Base-by-base conservation (phyloP, 371 early-diverging fungal genomes). In the Mucor mucedo region DNA sequence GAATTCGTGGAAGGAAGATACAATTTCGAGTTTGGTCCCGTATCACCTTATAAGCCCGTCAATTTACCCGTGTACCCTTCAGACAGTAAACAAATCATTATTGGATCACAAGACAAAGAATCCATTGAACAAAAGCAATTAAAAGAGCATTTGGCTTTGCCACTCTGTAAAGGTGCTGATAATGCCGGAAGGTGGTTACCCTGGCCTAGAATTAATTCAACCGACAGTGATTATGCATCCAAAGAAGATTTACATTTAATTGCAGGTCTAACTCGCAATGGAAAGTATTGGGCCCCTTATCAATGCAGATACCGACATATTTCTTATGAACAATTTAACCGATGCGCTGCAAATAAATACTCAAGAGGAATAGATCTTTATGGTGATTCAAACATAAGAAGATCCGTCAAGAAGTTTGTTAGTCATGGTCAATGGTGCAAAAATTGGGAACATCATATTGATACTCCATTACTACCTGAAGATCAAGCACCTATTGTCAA, bases 321-420 rank as follows among this genome's bases (percentile, higher is more conserved):
- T 5, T 60, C 68, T 13, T 80, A 85, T 54, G 61, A 64, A 27
- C 69, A 74, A 3, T 80, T 82, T 58, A 71, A 69, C 11, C 55
- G 62, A 5, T 85, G 85, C 55, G 60, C 77, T 6, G 52, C 68
- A 5, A 52, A 61, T 4, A 65, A 71, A 40, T 79, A 79, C 42
- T 64, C 78, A 6, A 41, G 50, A 4, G 72, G 73, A 8, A 58
- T 83, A 11, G 76, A 82, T 55, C 65, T 78, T 29, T 85, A 69
- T 56, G 85, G 85, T 16, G 85, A 85, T 58, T 85, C 85, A 2
- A 83, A 85, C 52, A 74, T 62, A n/a, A 78, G 85, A 11, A 72
- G 85, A 10, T 65, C 82, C 5, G 50, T 83, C 30, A 85, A 85
- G 58, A 83, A 79, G 58, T 65, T 85, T 27, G 32, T 78, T 10